Evolutionary conservation across 2,329 filamentous ascomycete species (phyloP), one percentile per base, ranked within the genome.

Genomic region (Lecanoromycetidae sp.): DNA sequence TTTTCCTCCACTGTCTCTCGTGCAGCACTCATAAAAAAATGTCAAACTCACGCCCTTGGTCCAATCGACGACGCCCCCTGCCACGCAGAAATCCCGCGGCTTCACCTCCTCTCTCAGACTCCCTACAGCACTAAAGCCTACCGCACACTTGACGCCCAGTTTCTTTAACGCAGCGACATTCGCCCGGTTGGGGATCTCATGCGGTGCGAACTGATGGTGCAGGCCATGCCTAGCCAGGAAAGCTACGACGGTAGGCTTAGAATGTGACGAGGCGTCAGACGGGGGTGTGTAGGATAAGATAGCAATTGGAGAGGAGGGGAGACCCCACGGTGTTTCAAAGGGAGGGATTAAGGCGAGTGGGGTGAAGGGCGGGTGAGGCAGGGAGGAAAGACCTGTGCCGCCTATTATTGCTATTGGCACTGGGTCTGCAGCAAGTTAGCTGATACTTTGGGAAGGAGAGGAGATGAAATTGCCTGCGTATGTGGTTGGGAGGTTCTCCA

Each of bases 81-180:
- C 91, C 10, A 98, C 76, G 43, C 96, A 85, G 65, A 98, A 98
- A 71, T 98, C 91, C 68, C 91, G 83, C 35, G 91, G 91, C 68
- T 84, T 86, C 65, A 98, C 90, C 60, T 87, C 78, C 70, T 95
- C 91, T 63, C 84, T 86, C 62, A 98, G 71, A 59, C 83, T 90
- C 53, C 91, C 91, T 48, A 98, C 91, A 40, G 91, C 91, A 54
- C 83, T 90, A 71, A 98, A 98, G 54, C 90, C 87, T 61, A 98
- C 85, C 63, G 96, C 78, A 62, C 80, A 84, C 60, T 88, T 81
- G 37, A 96, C 91, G 56, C 91, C 91, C 52, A 98, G 74, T 58
- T 78, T 80, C 55, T 91, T 82, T 53, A 98, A 74, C n/a, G 91
- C 91, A n/a, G 91, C 90, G 60, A 98, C 94, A 71, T 96, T 98